Base-by-base conservation (phyloP, 1,139 yeast species). In the Taphrina communis region DNA sequence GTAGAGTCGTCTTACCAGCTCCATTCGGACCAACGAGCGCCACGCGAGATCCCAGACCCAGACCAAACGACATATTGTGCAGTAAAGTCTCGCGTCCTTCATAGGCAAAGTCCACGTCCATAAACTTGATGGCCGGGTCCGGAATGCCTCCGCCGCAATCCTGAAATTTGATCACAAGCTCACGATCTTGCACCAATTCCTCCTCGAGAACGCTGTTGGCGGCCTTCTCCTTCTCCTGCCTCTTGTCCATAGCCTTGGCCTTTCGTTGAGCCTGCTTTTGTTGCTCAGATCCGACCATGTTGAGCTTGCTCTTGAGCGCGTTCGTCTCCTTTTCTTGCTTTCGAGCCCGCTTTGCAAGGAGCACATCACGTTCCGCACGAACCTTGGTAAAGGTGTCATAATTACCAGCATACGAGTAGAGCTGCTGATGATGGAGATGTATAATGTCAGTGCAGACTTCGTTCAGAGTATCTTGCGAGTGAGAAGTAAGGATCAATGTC, bases 221-320 rank as follows among this genome's bases (percentile, higher is more conserved):
- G 35, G 68, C 65, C 78, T 98, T 99, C 79, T 94, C 99, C 75
- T 99, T 98, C 83, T 94, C 99, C 98, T 94, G 94, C 25, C 68
- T 55, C 88, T 95, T 95, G 82, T 94, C 99, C 81, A 94, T 85
- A 78, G 94, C 94, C 88, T 94, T 94, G 85, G 94, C 98, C 83
- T 98, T 90, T 61, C 98, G 93, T 82, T 94, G 94, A 73, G 99
- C 99, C 83, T 94, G 99, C 81, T 89, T 90, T 82, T 94, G 95
- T 73, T 99, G 99, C 82, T 94, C 94, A 72, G 99, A 94, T 91
- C 99, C 99, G 73, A 99, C 98, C 76, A 97, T 90, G 69, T 99
- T 99, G 82, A 94, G 94, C 80, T 95, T 95, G 82, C 94, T 94
- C 85, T 95, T 94, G 81, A 95, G 94, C 81, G 94, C 98, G 60